A percentile compares a stretch with the other conserved stretches of the same genome.
Evolutionary conservation across 2,329 filamentous ascomycete species (phyloP).

Genomic region (Beauveria varroae): DNA sequence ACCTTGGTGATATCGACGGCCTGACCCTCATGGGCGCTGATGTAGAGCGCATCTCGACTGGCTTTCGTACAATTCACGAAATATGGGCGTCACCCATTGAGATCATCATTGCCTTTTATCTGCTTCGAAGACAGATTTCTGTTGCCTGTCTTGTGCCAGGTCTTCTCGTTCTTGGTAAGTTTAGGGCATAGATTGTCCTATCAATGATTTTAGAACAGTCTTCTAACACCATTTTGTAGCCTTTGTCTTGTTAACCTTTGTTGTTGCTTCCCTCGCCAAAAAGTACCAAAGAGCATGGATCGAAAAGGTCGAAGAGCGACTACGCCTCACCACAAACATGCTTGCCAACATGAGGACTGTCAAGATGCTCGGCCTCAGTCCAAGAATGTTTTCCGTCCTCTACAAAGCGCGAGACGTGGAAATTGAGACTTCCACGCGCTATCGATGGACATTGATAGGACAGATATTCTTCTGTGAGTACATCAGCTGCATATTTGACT

Average conservation of each 20-base stretch:
- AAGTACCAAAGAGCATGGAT: conserved; percentile 18
- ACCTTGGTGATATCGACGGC: conserved; percentile 2
- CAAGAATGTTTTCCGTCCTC: conserved; percentile 14
- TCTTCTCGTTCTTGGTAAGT: conserved; percentile 21
- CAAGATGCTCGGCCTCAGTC: conserved; percentile 24
- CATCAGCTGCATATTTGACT: background rate
- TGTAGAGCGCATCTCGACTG: conserved; percentile 30
- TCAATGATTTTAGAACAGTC: no score
- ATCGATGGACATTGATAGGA: conserved; percentile 16
- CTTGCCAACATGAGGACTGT: conserved; percentile 23
- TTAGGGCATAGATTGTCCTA: no score
- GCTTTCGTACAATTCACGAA: conserved; percentile 32
- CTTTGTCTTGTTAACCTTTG: conserved; percentile 16
- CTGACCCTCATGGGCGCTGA: conserved; percentile 38
- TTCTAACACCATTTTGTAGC: background rate
- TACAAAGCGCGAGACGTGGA: conserved; percentile 16
- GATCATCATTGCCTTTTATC: conserved; percentile 35
- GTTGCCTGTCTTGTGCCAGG: conserved; percentile 38
- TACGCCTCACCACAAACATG: conserved; percentile 21
- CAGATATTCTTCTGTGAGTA: background rate
- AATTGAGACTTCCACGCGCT: conserved; percentile 16
- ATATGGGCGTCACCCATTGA: conserved; percentile 34
- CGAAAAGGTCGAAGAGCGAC: conserved; percentile 22
- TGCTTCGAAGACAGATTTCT: conserved; percentile 38
- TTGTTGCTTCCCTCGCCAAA: conserved; percentile 15